phyloP scores from a whole-genome alignment of 225 moss, liverwort and hornwort genomes.

The Bryum argenteum region DNA sequence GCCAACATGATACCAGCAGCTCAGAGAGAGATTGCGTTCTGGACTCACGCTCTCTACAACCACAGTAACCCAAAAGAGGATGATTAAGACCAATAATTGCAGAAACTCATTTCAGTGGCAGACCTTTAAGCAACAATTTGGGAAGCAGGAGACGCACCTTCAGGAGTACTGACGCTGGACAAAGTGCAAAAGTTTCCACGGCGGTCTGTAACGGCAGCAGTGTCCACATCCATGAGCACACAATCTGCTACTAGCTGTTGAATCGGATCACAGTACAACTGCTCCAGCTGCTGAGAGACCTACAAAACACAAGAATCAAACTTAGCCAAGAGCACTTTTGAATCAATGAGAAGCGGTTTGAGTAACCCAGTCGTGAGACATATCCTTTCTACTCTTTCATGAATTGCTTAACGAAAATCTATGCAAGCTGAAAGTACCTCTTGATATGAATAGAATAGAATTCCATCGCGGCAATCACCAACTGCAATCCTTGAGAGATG shows the following conservation, averaged over 20 bases:
- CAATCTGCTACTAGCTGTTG: constrained; percentile 86
- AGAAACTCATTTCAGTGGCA: constrained; percentile 13
- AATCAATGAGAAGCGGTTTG: constrained; percentile 4
- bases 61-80: constrained; percentile 25
- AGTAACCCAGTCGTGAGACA: not conserved
- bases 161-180: constrained; percentile 63
- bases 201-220: constrained; percentile 82
- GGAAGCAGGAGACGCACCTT: constrained; percentile 52
- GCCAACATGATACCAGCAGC: constrained; percentile 94
- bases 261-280: constrained; percentile 79
- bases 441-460: constrained; percentile 87
- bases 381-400: not conserved
- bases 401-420: constrained; percentile 2
- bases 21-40: constrained; percentile 80
- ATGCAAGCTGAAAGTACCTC: constrained; percentile 58
- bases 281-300: constrained; percentile 84
- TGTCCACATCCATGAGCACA: constrained; percentile 85
- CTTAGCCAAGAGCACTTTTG: not conserved
- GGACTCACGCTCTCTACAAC: constrained; percentile 77
- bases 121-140: constrained; percentile 6
- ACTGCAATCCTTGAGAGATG: constrained; percentile 93
- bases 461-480: constrained; percentile 96
- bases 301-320: constrained; percentile 40
- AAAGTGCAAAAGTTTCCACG: constrained; percentile 81
- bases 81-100: constrained; percentile 9